Percentiles rank a stretch among this genome's conserved stretches.
Conservation (phyloP, 768 basidiomycete genomes). For the Tricholoma sp. region DNA sequence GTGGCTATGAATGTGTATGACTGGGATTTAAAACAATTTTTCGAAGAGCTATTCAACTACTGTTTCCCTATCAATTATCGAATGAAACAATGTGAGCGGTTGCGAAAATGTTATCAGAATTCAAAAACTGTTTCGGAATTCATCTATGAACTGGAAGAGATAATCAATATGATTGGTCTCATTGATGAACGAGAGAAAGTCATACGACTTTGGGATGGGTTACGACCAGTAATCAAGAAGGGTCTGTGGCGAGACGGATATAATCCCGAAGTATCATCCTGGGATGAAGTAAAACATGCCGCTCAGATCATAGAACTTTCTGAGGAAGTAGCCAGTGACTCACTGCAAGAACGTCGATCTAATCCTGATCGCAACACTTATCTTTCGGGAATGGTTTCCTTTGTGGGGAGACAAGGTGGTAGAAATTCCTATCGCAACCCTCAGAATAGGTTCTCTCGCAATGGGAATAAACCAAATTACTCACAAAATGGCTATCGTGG, state of each 20-base stretch:
- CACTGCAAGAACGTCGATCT: not conserved
- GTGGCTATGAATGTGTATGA: constrained; percentile 17
- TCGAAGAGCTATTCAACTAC: constrained; percentile 29
- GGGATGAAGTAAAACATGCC: constrained; percentile 4
- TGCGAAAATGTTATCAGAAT: constrained; percentile 19
- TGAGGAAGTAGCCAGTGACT: not conserved
- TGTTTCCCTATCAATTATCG: constrained; percentile 30
- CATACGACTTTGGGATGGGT: constrained; percentile 30
- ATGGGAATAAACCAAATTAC: not conserved
- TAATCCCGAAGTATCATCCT: constrained; percentile 7
- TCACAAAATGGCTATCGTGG: not conserved
- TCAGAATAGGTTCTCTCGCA: not conserved
- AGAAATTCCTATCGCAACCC: not conserved
- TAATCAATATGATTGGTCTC: constrained; percentile 28
- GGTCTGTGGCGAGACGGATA: constrained; percentile 5
- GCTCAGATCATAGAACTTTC: constrained; percentile 5
- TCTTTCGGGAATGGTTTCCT: not conserved
- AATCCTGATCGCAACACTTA: not conserved
- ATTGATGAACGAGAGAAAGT: constrained; percentile 23
- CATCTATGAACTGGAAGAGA: constrained; percentile 27
- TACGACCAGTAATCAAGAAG: not conserved
- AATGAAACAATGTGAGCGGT: constrained; percentile 18
- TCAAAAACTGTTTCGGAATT: constrained; percentile 25
- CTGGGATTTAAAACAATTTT: constrained; percentile 27
- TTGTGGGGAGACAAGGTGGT: not conserved